Base-by-base conservation (phyloP, 179 eudicot species). In the Silene coronaria region DNA sequence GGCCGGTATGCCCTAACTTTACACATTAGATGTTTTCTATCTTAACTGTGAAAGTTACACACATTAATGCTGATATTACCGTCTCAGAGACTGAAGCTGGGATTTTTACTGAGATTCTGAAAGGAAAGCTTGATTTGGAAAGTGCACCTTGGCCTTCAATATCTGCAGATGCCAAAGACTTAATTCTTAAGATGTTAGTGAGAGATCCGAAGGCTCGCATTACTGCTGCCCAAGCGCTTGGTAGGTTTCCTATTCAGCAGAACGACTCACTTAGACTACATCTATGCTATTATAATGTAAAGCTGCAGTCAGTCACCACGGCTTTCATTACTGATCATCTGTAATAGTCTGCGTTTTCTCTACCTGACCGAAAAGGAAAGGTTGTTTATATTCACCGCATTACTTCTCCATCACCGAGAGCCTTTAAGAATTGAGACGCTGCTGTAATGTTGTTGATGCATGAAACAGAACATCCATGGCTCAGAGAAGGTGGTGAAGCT, bases 381-480 rank as follows among this genome's bases (percentile, higher is more conserved):
- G 21, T 67, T 11, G 28, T 4, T 3, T 9, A 36, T 12, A 58
- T 55, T 7, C 36, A 24, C 57, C 22, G 42, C 4, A 12, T 55
- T 72, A 21, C 28, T 46, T 24, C n/a, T n/a, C n/a, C 34, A 11
- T 22, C 28, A 45, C 28, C 69, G 16, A 73, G 61, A 17, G 26
- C 57, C 72, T 75, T 55, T 4, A 4, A 48, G 55, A 36, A 34
- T 66, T 77, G 24, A 78, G 67, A 65, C 58, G 8, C 76, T 68
- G 10, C 0, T 22, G 48, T n/a, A 13, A 68, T 19, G 57, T 38
- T 68, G 72, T 71, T 17, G 32, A 53, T 71, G 24, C 42, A 58
- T 88, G 85, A 75, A 63, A 66, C 81, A 93, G 98, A 93, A 73
- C 93, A 93, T 81, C 93, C 93, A 16, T 91, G 98, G 98, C 86